A percentile compares a stretch with the other conserved stretches of the same genome.
phyloP scores from a whole-genome alignment of 805 yeast genomes.

The Suhomyces sp. region DNA sequence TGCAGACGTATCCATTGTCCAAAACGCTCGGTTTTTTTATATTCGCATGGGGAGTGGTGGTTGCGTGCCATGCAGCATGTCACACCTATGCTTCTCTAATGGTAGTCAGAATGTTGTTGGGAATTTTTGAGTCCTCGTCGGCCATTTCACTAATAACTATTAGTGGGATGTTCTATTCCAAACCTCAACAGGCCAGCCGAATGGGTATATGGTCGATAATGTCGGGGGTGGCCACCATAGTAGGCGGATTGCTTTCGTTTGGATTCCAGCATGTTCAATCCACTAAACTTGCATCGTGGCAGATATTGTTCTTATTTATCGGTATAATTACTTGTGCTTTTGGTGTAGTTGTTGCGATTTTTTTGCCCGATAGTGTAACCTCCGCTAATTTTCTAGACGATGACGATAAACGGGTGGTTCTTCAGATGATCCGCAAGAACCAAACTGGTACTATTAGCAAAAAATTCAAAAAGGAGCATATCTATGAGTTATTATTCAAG shows the following conservation, averaged over 20 bases:
- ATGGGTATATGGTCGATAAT: slow-evolving; percentile 58
- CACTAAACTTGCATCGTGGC: slow-evolving; percentile 52
- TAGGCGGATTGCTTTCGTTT: slow-evolving; percentile 42
- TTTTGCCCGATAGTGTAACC: slow-evolving; percentile 51
- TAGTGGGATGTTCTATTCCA: slow-evolving; percentile 62
- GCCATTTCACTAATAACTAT: slow-evolving; percentile 57
- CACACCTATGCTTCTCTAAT: slow-evolving; percentile 50
- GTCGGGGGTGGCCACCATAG: slow-evolving; percentile 56
- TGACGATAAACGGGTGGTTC: slow-evolving; percentile 38
- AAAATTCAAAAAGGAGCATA: slow-evolving; percentile 43
- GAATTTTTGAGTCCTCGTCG: slow-evolving; percentile 53
- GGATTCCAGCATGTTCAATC: slow-evolving; percentile 51
- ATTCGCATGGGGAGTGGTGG: slow-evolving; percentile 52
- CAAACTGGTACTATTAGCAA: slow-evolving; percentile 53
- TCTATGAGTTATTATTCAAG: slow-evolving; percentile 43
- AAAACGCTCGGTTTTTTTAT: slow-evolving; percentile 49
- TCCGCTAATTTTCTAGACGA: slow-evolving; percentile 35
- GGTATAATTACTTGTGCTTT: slow-evolving; percentile 52
- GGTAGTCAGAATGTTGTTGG: slow-evolving; percentile 53
- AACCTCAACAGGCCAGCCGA: slow-evolving; percentile 48
- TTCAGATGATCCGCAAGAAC: slow-evolving; percentile 45
- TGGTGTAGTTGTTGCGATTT: slow-evolving; percentile 43
- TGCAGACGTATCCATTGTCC: slow-evolving; percentile 54
- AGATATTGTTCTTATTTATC: slow-evolving; percentile 54
- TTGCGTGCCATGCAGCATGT: slow-evolving; percentile 50